A percentile compares a stretch with the other conserved stretches of the same genome.
phyloP scores from a whole-genome alignment of 768 basidiomycete genomes.

The Gyrodon lividus region DNA sequence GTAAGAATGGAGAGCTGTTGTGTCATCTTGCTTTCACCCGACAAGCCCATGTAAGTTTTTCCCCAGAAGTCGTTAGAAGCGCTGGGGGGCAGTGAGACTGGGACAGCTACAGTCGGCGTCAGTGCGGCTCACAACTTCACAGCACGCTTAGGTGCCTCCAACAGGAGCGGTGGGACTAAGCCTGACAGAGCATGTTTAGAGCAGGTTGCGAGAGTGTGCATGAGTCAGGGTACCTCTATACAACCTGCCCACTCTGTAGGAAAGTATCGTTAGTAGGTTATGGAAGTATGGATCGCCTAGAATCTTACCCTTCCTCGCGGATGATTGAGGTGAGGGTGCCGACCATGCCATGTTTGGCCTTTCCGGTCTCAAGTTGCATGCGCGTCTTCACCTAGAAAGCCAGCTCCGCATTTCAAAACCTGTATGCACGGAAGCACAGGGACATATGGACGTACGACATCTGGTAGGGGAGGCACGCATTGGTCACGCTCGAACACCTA shows the following conservation, averaged over 20 bases:
- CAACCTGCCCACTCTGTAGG: constrained; percentile 65
- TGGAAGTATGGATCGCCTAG: neutral
- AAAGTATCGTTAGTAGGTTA: constrained; percentile 1
- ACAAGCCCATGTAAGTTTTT: constrained; percentile 59
- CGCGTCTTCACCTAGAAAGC: constrained; percentile 86
- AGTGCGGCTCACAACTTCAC: constrained; percentile 75
- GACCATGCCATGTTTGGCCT: constrained; percentile 70
- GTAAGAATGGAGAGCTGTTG: constrained; percentile 85
- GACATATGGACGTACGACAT: constrained; percentile 68
- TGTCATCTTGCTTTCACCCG: constrained; percentile 83
- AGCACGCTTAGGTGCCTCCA: constrained; percentile 98
- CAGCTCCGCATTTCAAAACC: constrained; percentile 4
- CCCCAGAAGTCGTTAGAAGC: constrained; percentile 98
- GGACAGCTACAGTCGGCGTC: neutral
- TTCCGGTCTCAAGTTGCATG: constrained; percentile 94
- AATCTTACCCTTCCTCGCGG: constrained; percentile 81
- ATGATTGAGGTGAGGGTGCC: constrained; percentile 83
- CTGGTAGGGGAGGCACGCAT: constrained; percentile 36
- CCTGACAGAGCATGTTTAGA: constrained; percentile 40
- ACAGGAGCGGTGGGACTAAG: constrained; percentile 89
- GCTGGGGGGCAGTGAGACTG: constrained; percentile 33
- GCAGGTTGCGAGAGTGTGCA: neutral
- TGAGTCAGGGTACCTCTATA: constrained; percentile 66
- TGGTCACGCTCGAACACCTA: neutral
- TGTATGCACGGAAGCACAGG: neutral